Conservation (phyloP, 2,329 filamentous ascomycete genomes). For the Atkinsonella hypoxylon region DNA sequence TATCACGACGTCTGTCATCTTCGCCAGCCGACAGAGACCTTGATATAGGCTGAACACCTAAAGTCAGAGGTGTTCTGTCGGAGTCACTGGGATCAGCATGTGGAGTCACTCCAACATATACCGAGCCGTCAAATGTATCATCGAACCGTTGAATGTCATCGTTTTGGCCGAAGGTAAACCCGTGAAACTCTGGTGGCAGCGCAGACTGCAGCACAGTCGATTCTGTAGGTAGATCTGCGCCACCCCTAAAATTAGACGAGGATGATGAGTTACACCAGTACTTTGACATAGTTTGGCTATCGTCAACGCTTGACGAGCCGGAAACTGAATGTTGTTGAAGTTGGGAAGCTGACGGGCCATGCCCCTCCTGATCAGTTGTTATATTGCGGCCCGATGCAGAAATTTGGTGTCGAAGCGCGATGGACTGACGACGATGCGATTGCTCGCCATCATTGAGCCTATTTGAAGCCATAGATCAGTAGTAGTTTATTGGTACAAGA, state of each 20-base stretch:
- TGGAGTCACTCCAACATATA: constrained; percentile 22
- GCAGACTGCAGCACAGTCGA: constrained; percentile 40
- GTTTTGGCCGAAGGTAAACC: constrained; percentile 12
- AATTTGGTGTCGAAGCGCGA: constrained; percentile 56
- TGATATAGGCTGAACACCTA: constrained; percentile 42
- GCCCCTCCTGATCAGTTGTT: neutral
- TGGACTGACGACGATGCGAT: constrained; percentile 33
- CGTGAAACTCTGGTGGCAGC: constrained; percentile 38
- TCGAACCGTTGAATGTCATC: constrained; percentile 17
- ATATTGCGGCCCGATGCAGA: constrained; percentile 8
- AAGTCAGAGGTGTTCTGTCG: constrained; percentile 45
- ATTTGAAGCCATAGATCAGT: constrained; percentile 19
- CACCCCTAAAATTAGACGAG: constrained; percentile 22
- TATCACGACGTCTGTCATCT: constrained; percentile 34
- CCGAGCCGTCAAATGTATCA: constrained; percentile 18
- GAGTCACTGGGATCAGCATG: constrained; percentile 36
- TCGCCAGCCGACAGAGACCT: constrained; percentile 32
- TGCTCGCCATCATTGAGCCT: constrained; percentile 14
- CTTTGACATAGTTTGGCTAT: constrained; percentile 32
- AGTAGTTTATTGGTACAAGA: neutral
- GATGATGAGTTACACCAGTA: constrained; percentile 41
- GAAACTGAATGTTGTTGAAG: constrained; percentile 5
- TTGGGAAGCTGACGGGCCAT: neutral
- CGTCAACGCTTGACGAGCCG: constrained; percentile 5
- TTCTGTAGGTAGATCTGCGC: constrained; percentile 40